A percentile compares a stretch with the other conserved stretches of the same genome.
These are phyloP conservation scores for Linnemannia zychae DNA, from an alignment of 192 early-diverging fungal species.

Conservation along the genomic window DNA sequence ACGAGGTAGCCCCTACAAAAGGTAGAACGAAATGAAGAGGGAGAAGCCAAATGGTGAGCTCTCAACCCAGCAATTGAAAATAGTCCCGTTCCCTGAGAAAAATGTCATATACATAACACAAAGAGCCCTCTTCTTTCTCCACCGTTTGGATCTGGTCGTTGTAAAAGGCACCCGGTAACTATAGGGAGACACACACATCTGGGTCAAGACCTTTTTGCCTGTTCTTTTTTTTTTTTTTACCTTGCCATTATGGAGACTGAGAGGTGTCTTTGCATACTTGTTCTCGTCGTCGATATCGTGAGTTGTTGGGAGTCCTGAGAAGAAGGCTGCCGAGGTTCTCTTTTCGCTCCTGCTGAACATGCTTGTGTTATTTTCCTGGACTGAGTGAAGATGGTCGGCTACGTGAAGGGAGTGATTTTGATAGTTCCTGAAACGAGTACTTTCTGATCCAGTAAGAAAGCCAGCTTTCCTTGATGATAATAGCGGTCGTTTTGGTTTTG, in stretches of 20 bases:
- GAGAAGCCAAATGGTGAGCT: not conserved
- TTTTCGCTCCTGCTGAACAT: conserved; percentile 31
- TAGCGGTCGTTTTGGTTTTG: not conserved
- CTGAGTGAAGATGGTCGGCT: not conserved
- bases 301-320: conserved; percentile 29
- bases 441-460: not conserved
- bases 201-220: too few relatives aligned
- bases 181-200: too few relatives aligned
- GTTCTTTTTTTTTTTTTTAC: conserved; percentile 1
- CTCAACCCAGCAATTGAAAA: not conserved
- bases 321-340: not conserved
- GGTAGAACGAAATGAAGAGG: not conserved
- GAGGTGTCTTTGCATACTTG: conserved; percentile 42
- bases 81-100: not conserved
- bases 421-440: not conserved
- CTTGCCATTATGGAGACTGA: conserved; percentile 20
- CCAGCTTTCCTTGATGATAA: not conserved
- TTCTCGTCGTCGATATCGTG: conserved; percentile 33
- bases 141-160: not conserved
- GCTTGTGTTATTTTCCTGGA: not conserved
- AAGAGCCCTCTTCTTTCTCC: not conserved
- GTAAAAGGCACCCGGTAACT: not conserved
- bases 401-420: not conserved
- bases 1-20: conserved; percentile 1
- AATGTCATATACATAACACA: not conserved